A percentile compares a stretch with the other conserved stretches of the same genome.
Evolutionary conservation across 106 monocot species (phyloP).

Genomic region (Dioscorea dumetorum): DNA sequence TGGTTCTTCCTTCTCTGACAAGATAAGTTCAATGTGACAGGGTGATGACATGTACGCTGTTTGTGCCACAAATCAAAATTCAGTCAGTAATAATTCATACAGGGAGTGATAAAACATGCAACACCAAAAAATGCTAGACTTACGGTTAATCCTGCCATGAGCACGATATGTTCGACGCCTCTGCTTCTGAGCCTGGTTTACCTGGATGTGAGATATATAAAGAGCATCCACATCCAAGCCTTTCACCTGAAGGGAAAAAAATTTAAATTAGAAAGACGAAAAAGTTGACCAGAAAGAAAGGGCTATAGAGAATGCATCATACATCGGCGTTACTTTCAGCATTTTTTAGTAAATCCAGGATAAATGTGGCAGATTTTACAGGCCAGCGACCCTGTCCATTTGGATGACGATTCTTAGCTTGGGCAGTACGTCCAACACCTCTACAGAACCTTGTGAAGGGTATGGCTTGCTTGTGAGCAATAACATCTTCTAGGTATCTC

Average conservation of each 20-base stretch:
- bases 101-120: not conserved
- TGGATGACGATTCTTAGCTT: slow-evolving; percentile 75
- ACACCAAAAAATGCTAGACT: not conserved
- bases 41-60: slow-evolving; percentile 22
- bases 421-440: slow-evolving; percentile 84
- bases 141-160: slow-evolving; percentile 16
- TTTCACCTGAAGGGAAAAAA: slow-evolving; percentile 25
- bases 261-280: not conserved
- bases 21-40: slow-evolving; percentile 21
- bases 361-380: slow-evolving; percentile 52
- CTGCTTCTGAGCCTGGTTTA: slow-evolving; percentile 21
- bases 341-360: slow-evolving; percentile 64
- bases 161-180: slow-evolving; percentile 20
- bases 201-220: slow-evolving; percentile 19
- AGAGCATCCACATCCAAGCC: slow-evolving; percentile 50
- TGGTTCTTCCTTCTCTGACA: slow-evolving; percentile 22
- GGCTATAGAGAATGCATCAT: not conserved
- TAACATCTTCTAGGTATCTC: slow-evolving; percentile 74
- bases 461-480: slow-evolving; percentile 90
- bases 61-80: not conserved
- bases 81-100: not conserved
- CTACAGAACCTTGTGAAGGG: slow-evolving; percentile 81
- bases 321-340: slow-evolving; percentile 81
- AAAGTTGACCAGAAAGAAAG: not conserved
- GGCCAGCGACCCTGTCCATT: slow-evolving; percentile 90